Percentiles rank a stretch among this genome's conserved stretches.
Conservation (phyloP, 148 eudicot species). For the Vaccinium macrocarpon region DNA sequence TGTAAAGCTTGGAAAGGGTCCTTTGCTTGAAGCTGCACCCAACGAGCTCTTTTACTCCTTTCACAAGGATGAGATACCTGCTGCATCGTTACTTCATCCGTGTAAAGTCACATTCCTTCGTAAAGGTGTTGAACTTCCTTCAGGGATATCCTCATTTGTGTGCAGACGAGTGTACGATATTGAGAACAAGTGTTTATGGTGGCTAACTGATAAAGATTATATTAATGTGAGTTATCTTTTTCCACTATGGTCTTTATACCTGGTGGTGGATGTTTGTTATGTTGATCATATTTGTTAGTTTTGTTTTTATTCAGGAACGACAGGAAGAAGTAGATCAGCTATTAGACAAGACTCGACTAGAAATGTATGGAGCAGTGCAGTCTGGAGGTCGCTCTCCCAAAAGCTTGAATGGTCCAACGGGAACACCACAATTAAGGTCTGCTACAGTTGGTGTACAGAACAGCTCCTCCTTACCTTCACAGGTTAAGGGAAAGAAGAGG, state of each 20-base stretch:
- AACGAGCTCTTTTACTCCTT: conserved; percentile 89
- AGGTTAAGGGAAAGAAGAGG: conserved; percentile 75
- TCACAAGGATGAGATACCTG: conserved; percentile 80
- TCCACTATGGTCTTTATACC: not conserved
- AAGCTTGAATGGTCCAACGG: conserved; percentile 48
- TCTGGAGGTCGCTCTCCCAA: conserved; percentile 79
- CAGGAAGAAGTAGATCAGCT: conserved; percentile 89
- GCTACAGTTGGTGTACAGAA: conserved; percentile 68
- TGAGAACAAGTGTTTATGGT: conserved; percentile 71
- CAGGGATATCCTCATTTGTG: conserved; percentile 72
- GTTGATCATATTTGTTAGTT: conserved; percentile 20
- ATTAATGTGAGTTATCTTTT: conserved; percentile 51
- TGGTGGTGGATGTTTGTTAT: not conserved
- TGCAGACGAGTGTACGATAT: conserved; percentile 81
- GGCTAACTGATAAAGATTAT: conserved; percentile 79
- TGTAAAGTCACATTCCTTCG: conserved; percentile 88
- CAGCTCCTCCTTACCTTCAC: conserved; percentile 47
- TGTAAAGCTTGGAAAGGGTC: conserved; percentile 61
- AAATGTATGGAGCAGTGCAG: conserved; percentile 72
- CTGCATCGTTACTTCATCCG: conserved; percentile 85
- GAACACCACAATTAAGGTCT: conserved; percentile 52
- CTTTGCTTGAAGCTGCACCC: conserved; percentile 58
- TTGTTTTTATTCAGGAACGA: conserved; percentile 52
- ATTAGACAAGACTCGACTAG: conserved; percentile 55
- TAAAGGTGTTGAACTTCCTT: conserved; percentile 78